These are phyloP conservation scores for Rhizomucor miehei DNA, from an alignment of 371 early-diverging fungal genomes.

Conservation along the genomic window DNA sequence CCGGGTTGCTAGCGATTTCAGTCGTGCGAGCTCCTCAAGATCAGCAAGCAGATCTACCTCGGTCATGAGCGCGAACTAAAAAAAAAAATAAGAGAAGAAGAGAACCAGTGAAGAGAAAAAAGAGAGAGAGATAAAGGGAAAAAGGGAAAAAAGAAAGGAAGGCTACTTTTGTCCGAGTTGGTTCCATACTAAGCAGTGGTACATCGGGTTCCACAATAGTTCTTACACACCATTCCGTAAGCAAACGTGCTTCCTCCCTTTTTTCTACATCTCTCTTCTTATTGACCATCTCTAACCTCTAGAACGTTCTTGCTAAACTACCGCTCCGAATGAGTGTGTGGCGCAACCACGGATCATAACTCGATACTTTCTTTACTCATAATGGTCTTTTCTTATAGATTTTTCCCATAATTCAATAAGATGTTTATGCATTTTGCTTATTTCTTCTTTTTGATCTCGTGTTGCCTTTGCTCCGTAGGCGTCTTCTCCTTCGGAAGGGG, in stretches of 20 bases:
- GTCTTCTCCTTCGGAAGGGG: constrained; percentile 17
- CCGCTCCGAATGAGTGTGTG: no score
- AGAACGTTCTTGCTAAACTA: no score
- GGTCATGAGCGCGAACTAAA: background rate
- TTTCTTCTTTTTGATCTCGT: constrained; percentile 11
- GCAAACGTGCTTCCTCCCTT: no score
- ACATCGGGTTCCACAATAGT: no score
- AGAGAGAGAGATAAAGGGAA: no score
- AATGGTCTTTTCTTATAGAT: constrained; percentile 1
- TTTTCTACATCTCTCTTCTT: no score
- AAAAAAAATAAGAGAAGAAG: background rate
- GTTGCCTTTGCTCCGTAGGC: constrained; percentile 33
- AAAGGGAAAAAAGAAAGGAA: no score
- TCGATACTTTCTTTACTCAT: constrained; percentile 3
- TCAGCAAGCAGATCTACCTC: background rate
- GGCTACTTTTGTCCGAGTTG: no score
- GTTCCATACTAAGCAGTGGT: no score
- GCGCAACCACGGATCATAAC: no score
- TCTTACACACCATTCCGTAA: no score
- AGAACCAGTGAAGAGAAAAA: constrained; percentile 1
- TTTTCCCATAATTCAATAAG: constrained; percentile 2
- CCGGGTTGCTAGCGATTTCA: background rate
- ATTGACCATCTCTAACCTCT: no score
- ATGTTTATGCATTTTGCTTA: background rate
- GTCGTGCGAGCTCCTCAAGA: background rate